Evolutionary conservation across 140 eudicot genomes (phyloP), one percentile per base, ranked within the genome.

Genomic region (Stevia rebaudiana): DNA sequence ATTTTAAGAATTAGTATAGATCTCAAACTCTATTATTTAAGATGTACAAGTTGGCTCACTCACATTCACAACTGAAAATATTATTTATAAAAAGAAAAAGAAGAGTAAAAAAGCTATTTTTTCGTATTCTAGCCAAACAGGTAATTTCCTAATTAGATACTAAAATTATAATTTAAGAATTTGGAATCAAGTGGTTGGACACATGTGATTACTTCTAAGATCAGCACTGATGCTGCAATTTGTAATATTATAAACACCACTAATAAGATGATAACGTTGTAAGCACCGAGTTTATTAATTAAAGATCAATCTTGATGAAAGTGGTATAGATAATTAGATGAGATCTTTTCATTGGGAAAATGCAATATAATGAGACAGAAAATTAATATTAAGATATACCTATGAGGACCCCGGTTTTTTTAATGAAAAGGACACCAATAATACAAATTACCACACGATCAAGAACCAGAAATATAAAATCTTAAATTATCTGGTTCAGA

Each of bases 271-370:
- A 65, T 57, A 57, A 70, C 25, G 18, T 24, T 55, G 39, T 36
- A 56, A 37, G 23, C 58, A 23, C 55, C 15, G 17, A 63, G 67
- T 40, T 57, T 71, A 67, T 64, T 40, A 15, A 50, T 49, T 49
- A 36, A 67, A 57, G 63, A 74, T 25, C 63, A 24, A 13, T 60
- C 28, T 37, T 36, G 42, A 57, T 36, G 63, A 58, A 58, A 67
- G 73, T 73, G 73, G 39, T 74, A 39, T 65, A 47, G 78, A 65
- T 66, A 74, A n/a, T n/a, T n/a, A n/a, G n/a, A n/a, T 57, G 63
- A 57, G 74, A 66, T 74, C 70, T 53, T 67, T 58, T 68, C 79
- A 48, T 48, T 66, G 79, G 69, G 49, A 54, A 57, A 67, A 59
- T 43, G 39, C 11, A 25, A 37, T 35, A 48, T 50, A 74, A 67